Evolutionary conservation across 805 yeast genomes (phyloP), one percentile per base, ranked within the genome.

Genomic region (Dipodascus geniculatus): DNA sequence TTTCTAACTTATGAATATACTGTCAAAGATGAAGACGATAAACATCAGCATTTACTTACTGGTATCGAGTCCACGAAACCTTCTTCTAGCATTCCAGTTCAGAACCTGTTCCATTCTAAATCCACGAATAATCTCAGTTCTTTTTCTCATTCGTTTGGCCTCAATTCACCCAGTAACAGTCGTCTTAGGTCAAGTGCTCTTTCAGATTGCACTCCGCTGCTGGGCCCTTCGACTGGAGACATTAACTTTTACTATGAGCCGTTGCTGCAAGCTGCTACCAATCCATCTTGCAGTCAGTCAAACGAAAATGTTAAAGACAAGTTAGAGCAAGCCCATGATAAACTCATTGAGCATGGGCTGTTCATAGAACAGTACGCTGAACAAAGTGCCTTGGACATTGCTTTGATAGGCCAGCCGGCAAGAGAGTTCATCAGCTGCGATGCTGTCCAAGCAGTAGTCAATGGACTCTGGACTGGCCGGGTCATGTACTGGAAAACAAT

Each of bases 401-500:
- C 66, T 2, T 56, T 63, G 9, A 49, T 63, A n/a, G 60, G 58
- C 16, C 49, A 11, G 19, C 60, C 56, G n/a, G 68, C 67, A 1
- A 57, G 59, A 48, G 60, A 62, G 44, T 67, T 66, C 44, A 54
- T 66, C 17, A 52, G 62, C 14, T 56, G 68, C 1, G 58, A 60
- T 2, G 58, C 66, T 1, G 62, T 66, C 22, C 62, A 64, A 49
- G 52, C 63, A 19, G 57, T 67, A 11, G 53, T 66, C 20, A 44
- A 54, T 16, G 60, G 62, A 1, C 58, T 66, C 11, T 66, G 70
- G 70, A 59, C 56, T 16, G 70, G 70, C 14, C 55, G 59, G n/a
- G 63, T 66, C 44, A 68, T 67, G 23, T 66, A 64, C 38, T 66
- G 70, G 70, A 61, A 65, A 42, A 56, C 54, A 19, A 66, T 66